Base-by-base conservation (phyloP, 1,284 basidiomycete genomes). In the Sporisorium scitamineum region DNA sequence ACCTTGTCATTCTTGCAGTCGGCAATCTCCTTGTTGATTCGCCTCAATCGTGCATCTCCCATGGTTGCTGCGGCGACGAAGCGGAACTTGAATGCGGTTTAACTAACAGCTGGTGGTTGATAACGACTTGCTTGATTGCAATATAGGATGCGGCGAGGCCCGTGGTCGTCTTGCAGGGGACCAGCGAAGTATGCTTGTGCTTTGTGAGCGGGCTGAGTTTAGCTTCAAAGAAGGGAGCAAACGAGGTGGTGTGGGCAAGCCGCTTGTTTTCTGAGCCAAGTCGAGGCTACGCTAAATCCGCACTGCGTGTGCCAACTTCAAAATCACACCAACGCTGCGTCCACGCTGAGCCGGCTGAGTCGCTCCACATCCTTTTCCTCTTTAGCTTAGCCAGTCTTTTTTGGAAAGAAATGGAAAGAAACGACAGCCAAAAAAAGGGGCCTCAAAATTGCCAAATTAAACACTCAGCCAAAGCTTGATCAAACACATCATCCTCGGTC, bases 1-100 rank as follows among this genome's bases (percentile, higher is more conserved):
- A 90, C 89, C 88, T 92, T 94, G 88, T 97, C 95, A 85, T 92
- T 94, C 88, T 94, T 93, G 89, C 94, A 96, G 86, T 96, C 94
- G 93, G 75, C 75, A 61, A 85, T 85, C 75, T 85, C 95, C 88
- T 95, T 96, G 87, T 94, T 94, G 37, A 97, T 92, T 81, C 94
- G 89, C 78, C 94, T 90, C 60, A 95, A 89, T 75, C 95, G 89
- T 61, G 95, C 94, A 86, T 96, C 94, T 18, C 87, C 86, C 88
- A 88, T 88, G 26, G 29, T 67, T 42, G 52, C 56, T 16, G 26
- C 39, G 11, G 44, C 26, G 16, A 2, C 18, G 54, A n/a, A 44
- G 61, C 22, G 51, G 48, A 45, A 37, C 44, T 24, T 27, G n/a
- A 18, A 45, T 14, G 39, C n/a, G 34, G 10, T 42, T 3, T 3